Evolutionary conservation across 2,329 filamentous ascomycete species (phyloP).

Genomic region (Cryphonectria radicalis): DNA sequence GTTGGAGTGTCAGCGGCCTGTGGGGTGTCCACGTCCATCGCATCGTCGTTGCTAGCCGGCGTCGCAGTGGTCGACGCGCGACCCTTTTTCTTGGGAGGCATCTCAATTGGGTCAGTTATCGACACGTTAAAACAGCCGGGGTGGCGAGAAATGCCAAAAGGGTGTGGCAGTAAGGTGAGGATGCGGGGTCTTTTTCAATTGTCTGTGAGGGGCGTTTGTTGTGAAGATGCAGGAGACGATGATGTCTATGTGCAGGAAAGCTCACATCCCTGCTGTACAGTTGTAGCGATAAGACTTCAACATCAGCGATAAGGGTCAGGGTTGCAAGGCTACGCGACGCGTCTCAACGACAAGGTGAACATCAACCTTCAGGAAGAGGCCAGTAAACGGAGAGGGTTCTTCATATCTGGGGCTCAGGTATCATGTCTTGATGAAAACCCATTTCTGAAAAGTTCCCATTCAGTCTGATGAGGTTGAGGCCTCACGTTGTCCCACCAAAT

Average conservation of each 20-base stretch:
- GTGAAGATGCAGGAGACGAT: neutral
- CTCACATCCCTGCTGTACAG: neutral
- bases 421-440: neutral
- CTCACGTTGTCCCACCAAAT: conserved; percentile 2
- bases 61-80: conserved; percentile 54
- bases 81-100: conserved; percentile 69
- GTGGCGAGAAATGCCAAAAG: neutral
- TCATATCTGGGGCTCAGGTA: neutral
- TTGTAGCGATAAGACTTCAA: neutral
- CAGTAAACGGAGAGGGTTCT: neutral
- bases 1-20: conserved; percentile 55
- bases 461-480: neutral
- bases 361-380: neutral
- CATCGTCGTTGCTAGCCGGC: conserved; percentile 59
- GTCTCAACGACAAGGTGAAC: neutral
- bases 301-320: neutral
- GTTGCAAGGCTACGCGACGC: conserved; percentile 3
- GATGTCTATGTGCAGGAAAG: neutral
- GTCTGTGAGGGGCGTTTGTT: neutral
- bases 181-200: neutral
- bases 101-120: conserved; percentile 39
- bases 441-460: neutral
- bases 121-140: neutral
- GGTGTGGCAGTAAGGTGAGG: neutral
- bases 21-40: conserved; percentile 63